Evolutionary conservation across 352 stramenopile genomes (phyloP), one percentile per base, ranked within the genome.

Genomic region (Phytophthora macrochlamydospora): DNA sequence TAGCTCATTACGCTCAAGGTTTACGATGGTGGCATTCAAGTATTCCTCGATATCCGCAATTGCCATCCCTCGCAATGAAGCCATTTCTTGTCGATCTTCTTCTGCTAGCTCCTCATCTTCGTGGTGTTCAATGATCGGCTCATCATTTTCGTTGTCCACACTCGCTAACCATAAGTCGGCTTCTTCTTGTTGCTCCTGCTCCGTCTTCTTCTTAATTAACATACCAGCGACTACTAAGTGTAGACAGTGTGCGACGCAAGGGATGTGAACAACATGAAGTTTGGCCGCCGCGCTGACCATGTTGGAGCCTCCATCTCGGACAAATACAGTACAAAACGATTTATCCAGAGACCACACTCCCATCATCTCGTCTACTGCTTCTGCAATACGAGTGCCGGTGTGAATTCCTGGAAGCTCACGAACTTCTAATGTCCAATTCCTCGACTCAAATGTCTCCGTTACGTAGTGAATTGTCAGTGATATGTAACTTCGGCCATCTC

Each of bases 401-500:
- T 65, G 48, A 37, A 62, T 62, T 28, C 53, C 61, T 3, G 53
- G 45, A 12, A 68, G 35, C 24, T 62, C 37, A 18, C 28, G 44
- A 24, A 68, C 53, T 40, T 62, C 48, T 4, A 68, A 12, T 0
- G 46, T 62, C 61, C 61, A 68, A 33, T 53, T 61, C 4, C 18
- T 45, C 9, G 12, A 7, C 3, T 62, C 2, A 42, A 68, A 62
- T 0, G 6, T 8, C 3, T 59, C 28, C 1, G 5, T 38, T 4
- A 59, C 31, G 24, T 59, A 68, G 40, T 68, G 61, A 48, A 68
- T 46, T 2, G 52, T 68, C 6, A 55, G 32, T 14, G 59, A 59
- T 14, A 66, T 59, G 14, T 66, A 59, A 32, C 61, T 68, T 3
- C 48, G 29, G 2, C 8, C 48, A n/a, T 62, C 35, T n/a, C 61